These are phyloP conservation scores for Ophiostoma tasmaniense DNA, from an alignment of 2,329 filamentous ascomycete species.

Conservation along the genomic window DNA sequence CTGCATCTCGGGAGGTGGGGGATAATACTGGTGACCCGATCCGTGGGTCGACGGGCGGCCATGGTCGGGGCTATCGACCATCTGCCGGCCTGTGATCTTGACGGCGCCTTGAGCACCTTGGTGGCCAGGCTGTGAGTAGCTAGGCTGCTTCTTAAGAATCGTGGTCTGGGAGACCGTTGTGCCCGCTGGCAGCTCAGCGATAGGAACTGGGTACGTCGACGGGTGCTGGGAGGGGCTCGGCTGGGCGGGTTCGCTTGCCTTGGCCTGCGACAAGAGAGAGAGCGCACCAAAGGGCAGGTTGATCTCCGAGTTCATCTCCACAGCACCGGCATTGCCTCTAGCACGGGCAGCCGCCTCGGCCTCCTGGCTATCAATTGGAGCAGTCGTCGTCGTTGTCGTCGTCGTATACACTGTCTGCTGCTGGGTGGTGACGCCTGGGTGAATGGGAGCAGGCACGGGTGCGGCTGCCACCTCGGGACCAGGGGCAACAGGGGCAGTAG, in stretches of 20 bases:
- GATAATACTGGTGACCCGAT: neutral
- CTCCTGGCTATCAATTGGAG: neutral
- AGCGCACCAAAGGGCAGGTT: conserved; percentile 34
- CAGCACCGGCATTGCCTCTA: conserved; percentile 24
- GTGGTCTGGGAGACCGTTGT: neutral
- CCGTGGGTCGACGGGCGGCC: conserved; percentile 11
- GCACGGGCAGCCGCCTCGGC: conserved; percentile 24
- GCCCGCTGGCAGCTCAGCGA: conserved; percentile 12
- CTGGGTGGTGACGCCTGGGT: neutral
- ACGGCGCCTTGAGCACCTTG: neutral
- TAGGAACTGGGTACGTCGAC: conserved; percentile 4
- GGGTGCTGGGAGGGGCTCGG: conserved; percentile 4
- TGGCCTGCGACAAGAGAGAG: conserved; percentile 32
- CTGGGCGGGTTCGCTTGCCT: conserved; percentile 10
- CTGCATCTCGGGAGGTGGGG: neutral
- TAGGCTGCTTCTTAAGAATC: conserved; percentile 6
- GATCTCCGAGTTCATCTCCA: conserved; percentile 30
- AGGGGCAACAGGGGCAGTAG: neutral
- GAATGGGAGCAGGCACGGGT: neutral
- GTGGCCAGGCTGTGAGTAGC: conserved; percentile 1
- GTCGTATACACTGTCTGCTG: conserved; percentile 10
- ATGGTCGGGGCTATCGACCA: conserved; percentile 10
- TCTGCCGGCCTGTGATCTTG: neutral
- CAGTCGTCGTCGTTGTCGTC: conserved; percentile 13
- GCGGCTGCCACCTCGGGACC: neutral